These are phyloP conservation scores for Chaetomiaceae sp. DNA, from an alignment of 2,329 filamentous ascomycete species.

Conservation along the genomic window DNA sequence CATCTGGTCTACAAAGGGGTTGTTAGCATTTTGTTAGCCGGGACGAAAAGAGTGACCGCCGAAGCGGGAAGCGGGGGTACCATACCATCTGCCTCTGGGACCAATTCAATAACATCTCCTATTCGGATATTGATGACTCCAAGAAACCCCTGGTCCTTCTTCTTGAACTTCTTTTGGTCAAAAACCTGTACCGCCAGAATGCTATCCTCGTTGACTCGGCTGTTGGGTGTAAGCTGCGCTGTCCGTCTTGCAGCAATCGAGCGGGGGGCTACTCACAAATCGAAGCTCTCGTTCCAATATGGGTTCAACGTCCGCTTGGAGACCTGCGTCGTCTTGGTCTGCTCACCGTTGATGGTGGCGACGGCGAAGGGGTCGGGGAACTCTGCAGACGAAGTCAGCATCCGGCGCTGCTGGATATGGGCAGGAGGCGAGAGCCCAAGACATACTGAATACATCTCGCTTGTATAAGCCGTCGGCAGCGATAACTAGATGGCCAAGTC, in stretches of 20 bases:
- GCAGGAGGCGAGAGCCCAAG: not conserved
- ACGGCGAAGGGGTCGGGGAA: conserved; percentile 98
- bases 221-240: conserved; percentile 36
- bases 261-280: conserved; percentile 64
- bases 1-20: conserved; percentile 77
- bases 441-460: conserved; percentile 96
- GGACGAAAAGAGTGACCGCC: not conserved
- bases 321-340: conserved; percentile 95
- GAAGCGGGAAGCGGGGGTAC: not conserved
- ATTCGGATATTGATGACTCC: conserved; percentile 97
- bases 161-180: conserved; percentile 99
- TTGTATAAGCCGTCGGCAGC: conserved; percentile 98
- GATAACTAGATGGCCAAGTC: conserved; percentile 65
- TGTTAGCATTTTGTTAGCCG: conserved; percentile 28
- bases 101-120: conserved; percentile 88
- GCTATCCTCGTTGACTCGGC: conserved; percentile 87
- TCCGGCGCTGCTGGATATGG: too few relatives aligned
- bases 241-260: not conserved
- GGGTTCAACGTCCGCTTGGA: conserved; percentile 97
- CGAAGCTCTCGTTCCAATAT: conserved; percentile 99
- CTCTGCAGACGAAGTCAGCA: conserved; percentile 51
- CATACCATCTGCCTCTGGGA: conserved; percentile 83
- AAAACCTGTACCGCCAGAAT: conserved; percentile 98
- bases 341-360: conserved; percentile 93
- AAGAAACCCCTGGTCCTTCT: conserved; percentile 98